These are phyloP conservation scores for Ogataea kodamae DNA, from an alignment of 805 yeast species.

Conservation along the genomic window DNA sequence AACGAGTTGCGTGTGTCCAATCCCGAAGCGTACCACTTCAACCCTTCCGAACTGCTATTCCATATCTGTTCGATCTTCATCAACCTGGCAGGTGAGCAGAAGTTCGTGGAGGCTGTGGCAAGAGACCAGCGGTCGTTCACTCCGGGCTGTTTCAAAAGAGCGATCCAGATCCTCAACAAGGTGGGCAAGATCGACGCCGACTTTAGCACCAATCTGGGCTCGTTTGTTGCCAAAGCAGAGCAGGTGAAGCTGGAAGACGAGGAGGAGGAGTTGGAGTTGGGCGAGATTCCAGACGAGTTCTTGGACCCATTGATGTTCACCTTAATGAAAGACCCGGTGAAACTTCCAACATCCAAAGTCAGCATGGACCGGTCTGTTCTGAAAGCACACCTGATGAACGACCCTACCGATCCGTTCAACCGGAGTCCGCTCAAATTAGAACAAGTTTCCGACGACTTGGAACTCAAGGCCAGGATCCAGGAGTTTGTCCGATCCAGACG, in stretches of 20 bases:
- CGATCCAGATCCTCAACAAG: slow-evolving; percentile 58
- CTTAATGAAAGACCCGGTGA: slow-evolving; percentile 93
- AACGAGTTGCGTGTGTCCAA: slow-evolving; percentile 78
- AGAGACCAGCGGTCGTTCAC: slow-evolving; percentile 89
- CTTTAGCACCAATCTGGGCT: slow-evolving; percentile 46
- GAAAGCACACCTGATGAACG: slow-evolving; percentile 89
- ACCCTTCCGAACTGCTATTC: slow-evolving; percentile 68
- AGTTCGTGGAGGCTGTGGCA: slow-evolving; percentile 77
- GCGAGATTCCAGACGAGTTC: slow-evolving; percentile 94
- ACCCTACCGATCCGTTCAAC: slow-evolving; percentile 96
- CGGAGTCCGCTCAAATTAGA: slow-evolving; percentile 86
- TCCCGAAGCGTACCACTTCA: slow-evolving; percentile 79
- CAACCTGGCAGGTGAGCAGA: slow-evolving; percentile 60
- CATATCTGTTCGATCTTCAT: slow-evolving; percentile 72
- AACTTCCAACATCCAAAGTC: slow-evolving; percentile 81
- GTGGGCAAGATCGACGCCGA: slow-evolving; percentile 50
- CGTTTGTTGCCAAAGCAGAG: slow-evolving; percentile 68
- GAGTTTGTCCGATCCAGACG: slow-evolving; percentile 51
- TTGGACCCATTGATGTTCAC: slow-evolving; percentile 97
- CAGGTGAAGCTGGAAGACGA: slow-evolving; percentile 58
- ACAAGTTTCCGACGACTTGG: slow-evolving; percentile 78
- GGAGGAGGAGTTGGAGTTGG: slow-evolving; percentile 81
- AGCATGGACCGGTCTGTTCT: slow-evolving; percentile 88
- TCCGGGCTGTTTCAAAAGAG: slow-evolving; percentile 62
- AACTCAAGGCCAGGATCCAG: slow-evolving; percentile 57